Percentiles rank a stretch among this genome's conserved stretches.
Evolutionary conservation across 2,329 filamentous ascomycete species (phyloP).

Genomic region (Paraphaeosphaeria minitans): DNA sequence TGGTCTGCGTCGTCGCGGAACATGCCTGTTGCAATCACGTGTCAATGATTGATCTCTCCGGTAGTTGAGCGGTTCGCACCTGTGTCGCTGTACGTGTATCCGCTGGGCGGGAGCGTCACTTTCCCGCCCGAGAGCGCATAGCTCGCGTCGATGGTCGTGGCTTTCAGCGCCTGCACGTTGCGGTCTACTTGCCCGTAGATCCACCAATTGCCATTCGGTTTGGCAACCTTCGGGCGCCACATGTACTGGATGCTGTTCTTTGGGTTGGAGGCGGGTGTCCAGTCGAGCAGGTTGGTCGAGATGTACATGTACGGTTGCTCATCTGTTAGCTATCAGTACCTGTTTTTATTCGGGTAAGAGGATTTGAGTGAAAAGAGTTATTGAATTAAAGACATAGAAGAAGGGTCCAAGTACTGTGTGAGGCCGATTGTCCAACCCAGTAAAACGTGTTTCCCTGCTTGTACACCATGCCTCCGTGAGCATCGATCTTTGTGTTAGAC

Average conservation of each 20-base stretch:
- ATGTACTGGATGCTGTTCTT: constrained; percentile 44
- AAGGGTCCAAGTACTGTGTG: constrained; percentile 29
- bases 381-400: neutral
- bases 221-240: constrained; percentile 51
- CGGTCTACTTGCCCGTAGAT: constrained; percentile 51
- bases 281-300: constrained; percentile 50
- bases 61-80: constrained; percentile 41
- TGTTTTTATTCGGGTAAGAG: neutral
- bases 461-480: constrained; percentile 48
- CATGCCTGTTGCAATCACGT: constrained; percentile 40
- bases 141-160: constrained; percentile 35
- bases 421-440: constrained; percentile 49
- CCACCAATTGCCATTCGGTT: constrained; percentile 50
- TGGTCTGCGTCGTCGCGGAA: constrained; percentile 42
- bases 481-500: constrained; percentile 48
- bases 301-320: constrained; percentile 49
- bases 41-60: neutral
- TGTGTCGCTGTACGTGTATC: constrained; percentile 35
- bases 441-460: constrained; percentile 48
- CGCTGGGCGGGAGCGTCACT: constrained; percentile 45
- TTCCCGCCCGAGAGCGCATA: constrained; percentile 40
- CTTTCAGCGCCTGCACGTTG: constrained; percentile 46
- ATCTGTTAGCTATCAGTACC: constrained; percentile 25
- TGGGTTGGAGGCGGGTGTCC: constrained; percentile 39
- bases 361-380: neutral